Base-by-base conservation (phyloP, 1,284 basidiomycete genomes). In the Coniophora puteana region DNA sequence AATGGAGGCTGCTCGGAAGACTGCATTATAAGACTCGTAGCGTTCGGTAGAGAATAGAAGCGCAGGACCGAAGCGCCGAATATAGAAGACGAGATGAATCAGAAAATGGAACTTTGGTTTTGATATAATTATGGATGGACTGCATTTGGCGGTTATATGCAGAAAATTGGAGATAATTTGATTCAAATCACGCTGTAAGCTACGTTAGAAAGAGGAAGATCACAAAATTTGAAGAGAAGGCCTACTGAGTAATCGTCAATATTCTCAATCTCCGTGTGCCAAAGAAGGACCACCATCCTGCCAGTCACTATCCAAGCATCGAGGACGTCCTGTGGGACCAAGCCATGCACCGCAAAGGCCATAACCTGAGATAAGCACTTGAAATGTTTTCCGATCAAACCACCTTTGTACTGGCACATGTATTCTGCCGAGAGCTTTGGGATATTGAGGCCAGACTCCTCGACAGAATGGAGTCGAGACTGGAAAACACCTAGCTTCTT, bases 351-450 rank as follows among this genome's bases (percentile, higher is more conserved):
- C 4, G 52, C 34, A 42, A 58, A 63, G 1, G 54, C 31, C 49
- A 61, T 57, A 4, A 53, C 41, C 31, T 62, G 58, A 4, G 36
- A 35, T 8, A 62, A 36, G 3, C 39, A 54, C 39, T 58, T 56
- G 51, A 59, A 61, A 28, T 62, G 57, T 38, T 59, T 59, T 0
- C 59, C 58, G 16, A 54, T 61, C 0, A 62, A 46, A 4, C 41
- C 39, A 3, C 52, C 52, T 3, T 44, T 38, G 35, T 58, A 55
- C 0, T 38, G 46, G 30, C 45, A 49, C 29, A 58, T 53, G 37
- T 27, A 27, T 27, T 27, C 14, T 10, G 26, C 26, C 10, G 10
- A 10, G 10, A 27, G 26, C 10, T 10, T 27, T 27, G 26, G 26
- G 26, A 27, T 14, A 10, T 27, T 27, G 14, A 27, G 26, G 10